These are phyloP conservation scores for Brassica hybrid DNA, from an alignment of 441 rosid genomes.

Conservation along the genomic window DNA sequence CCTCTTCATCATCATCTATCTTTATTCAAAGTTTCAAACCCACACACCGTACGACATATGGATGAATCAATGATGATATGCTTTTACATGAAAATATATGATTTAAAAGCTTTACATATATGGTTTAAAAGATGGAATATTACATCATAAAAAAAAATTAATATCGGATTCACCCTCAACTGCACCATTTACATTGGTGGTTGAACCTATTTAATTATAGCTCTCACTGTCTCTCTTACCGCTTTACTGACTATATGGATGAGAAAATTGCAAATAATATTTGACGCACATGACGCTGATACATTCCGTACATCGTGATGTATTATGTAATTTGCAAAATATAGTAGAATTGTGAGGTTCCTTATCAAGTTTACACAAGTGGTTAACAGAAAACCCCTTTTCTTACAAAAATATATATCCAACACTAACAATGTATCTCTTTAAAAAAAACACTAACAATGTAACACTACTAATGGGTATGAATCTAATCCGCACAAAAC, in stretches of 20 bases:
- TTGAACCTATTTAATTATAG: conserved; percentile 34
- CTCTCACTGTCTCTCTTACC: conserved; percentile 17
- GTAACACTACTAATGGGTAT: conserved; percentile 4
- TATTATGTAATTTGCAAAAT: not conserved
- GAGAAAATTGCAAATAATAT: conserved; percentile 25
- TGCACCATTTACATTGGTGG: conserved; percentile 36
- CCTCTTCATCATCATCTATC: conserved; percentile 37
- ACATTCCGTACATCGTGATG: conserved; percentile 7
- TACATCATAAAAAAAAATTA: conserved; percentile 26
- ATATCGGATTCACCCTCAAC: conserved; percentile 33
- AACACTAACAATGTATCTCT: not conserved
- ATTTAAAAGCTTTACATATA: not conserved
- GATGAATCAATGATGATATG: conserved; percentile 41
- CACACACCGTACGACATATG: conserved; percentile 36
- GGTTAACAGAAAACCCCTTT: not conserved
- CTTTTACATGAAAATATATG: conserved; percentile 12
- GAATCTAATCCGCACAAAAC: not conserved
- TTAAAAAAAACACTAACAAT: not conserved
- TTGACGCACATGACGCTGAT: conserved; percentile 36
- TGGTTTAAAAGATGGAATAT: conserved; percentile 22
- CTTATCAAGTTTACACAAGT: not conserved
- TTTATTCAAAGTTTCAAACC: conserved; percentile 29
- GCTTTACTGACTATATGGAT: conserved; percentile 22
- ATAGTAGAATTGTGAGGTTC: not conserved
- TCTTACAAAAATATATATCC: too few species aligned